Evolutionary conservation across 2,329 filamentous ascomycete genomes (phyloP).

Genomic region (Xylariaceae sp.): DNA sequence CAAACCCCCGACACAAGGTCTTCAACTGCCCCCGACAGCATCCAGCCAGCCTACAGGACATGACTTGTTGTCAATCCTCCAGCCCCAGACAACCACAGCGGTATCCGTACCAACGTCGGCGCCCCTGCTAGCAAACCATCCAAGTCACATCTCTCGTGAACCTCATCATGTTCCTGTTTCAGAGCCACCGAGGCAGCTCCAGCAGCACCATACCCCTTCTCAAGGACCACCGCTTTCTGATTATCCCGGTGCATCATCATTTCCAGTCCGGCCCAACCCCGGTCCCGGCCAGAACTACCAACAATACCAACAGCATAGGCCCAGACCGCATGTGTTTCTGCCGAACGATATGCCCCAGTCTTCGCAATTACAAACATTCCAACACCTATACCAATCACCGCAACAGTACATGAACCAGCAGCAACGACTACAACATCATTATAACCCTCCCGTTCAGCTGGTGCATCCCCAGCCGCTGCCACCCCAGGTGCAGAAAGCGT

Average conservation of each 20-base stretch:
- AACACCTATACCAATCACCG: slow-evolving; percentile 27
- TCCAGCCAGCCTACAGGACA: slow-evolving; percentile 41
- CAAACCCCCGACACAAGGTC: slow-evolving; percentile 46
- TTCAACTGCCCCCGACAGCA: slow-evolving; percentile 31
- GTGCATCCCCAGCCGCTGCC: slow-evolving; percentile 47
- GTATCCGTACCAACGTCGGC: slow-evolving; percentile 23
- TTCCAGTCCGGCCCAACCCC: slow-evolving; percentile 37
- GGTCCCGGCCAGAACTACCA: slow-evolving; percentile 17
- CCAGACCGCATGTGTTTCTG: slow-evolving; percentile 25
- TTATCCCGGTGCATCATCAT: slow-evolving; percentile 43
- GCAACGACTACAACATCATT: background rate
- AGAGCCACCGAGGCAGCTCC: slow-evolving; percentile 53
- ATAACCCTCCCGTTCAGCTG: slow-evolving; percentile 29
- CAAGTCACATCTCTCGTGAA: slow-evolving; percentile 29
- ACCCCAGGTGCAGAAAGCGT: slow-evolving; percentile 49
- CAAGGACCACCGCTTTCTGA: slow-evolving; percentile 42
- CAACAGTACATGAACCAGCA: background rate
- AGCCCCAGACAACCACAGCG: slow-evolving; percentile 30
- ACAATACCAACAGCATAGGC: slow-evolving; percentile 18
- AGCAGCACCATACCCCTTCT: slow-evolving; percentile 40
- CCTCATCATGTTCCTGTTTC: slow-evolving; percentile 49
- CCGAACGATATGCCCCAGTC: slow-evolving; percentile 16
- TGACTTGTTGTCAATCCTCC: slow-evolving; percentile 49
- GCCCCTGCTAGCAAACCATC: background rate
- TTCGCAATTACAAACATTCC: slow-evolving; percentile 7